Base-by-base conservation (phyloP, 75 land plant species). In the Chamaecyparis obtusa region DNA sequence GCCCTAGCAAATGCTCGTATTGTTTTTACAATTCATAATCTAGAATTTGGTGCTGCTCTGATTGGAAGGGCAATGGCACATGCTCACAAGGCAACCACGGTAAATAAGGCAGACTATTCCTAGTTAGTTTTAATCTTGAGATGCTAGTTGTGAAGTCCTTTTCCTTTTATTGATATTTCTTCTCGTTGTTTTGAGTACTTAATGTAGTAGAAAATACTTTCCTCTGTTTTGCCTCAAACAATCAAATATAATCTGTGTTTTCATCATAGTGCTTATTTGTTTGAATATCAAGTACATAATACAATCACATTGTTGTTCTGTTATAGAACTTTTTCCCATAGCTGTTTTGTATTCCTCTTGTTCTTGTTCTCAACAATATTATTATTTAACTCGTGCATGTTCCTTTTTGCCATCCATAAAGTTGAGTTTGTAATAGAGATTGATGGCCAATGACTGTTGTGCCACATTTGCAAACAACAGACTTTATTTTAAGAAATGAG, bases 31-130 rank as follows among this genome's bases (percentile, higher is more conserved):
- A 96, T 95, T 55, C 99, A 97, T 85, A 97, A 97, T 87, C 93
- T 97, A 85, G 99, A 97, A 79, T 97, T 92, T 92, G 99, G 99
- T 46, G 89, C 93, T n/a, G 79, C 86, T 15, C 44, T 89, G 6
- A 95, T 97, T 88, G 94, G 92, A n/a, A 96, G 87, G 90, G 99
- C 99, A 11, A 93, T 97, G 96, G 57, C 83, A 78, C 85, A 92
- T 90, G 78, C 96, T 21, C 91, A 97, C 89, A 97, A 90, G 88
- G 99, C 97, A 88, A 95, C 99, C n/a, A 97, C 99, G 9, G 99
- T 97, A 37, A 91, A 97, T 89, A 33, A 48, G 57, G 76, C 30
- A n/a, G 21, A 36, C 85, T 48, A 35, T 84, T 84, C 35, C 85
- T 51, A 21, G 11, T 19, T 37, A 85, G 13, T 41, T 48, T 64